Percentiles rank a stretch among this genome's conserved stretches.
phyloP scores from a whole-genome alignment of 2,329 filamentous ascomycete genomes.

The Penicillium sp. region DNA sequence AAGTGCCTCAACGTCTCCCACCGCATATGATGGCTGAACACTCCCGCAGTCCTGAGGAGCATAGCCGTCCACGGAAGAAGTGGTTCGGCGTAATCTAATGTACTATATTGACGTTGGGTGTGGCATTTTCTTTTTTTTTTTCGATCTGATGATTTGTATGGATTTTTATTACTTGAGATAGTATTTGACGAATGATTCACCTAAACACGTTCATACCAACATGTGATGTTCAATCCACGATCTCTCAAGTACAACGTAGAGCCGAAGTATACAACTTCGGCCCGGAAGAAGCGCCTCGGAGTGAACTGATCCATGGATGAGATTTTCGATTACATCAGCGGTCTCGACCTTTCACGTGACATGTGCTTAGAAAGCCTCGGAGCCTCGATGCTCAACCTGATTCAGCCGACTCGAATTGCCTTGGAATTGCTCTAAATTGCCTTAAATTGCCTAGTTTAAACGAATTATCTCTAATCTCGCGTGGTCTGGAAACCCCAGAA shows the following conservation, averaged over 20 bases:
- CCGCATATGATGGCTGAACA: constrained; percentile 7
- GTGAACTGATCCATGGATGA: not conserved
- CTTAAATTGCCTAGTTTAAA: not conserved
- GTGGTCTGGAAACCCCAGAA: constrained; percentile 2
- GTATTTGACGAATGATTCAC: not conserved
- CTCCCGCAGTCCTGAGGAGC: constrained; percentile 3
- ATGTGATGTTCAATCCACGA: not conserved
- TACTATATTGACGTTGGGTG: constrained; percentile 12
- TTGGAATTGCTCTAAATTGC: not conserved
- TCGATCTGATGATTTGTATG: constrained; percentile 5
- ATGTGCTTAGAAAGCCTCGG: constrained; percentile 4
- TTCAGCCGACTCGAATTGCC: not conserved
- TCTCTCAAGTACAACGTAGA: not conserved
- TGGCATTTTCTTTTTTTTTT: constrained; percentile 1
- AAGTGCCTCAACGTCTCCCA: constrained; percentile 14
- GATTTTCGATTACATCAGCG: constrained; percentile 7
- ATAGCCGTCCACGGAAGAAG: constrained; percentile 23
- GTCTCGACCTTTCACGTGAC: constrained; percentile 7
- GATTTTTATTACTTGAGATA: constrained; percentile 1
- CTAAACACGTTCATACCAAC: not conserved
- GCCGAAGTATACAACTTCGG: not conserved
- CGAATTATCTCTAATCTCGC: not conserved
- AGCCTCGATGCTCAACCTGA: not conserved
- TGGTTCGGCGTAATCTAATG: constrained; percentile 26
- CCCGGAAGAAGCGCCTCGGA: not conserved